phyloP scores from a whole-genome alignment of 1,284 basidiomycete species.

The Boletus smithii region DNA sequence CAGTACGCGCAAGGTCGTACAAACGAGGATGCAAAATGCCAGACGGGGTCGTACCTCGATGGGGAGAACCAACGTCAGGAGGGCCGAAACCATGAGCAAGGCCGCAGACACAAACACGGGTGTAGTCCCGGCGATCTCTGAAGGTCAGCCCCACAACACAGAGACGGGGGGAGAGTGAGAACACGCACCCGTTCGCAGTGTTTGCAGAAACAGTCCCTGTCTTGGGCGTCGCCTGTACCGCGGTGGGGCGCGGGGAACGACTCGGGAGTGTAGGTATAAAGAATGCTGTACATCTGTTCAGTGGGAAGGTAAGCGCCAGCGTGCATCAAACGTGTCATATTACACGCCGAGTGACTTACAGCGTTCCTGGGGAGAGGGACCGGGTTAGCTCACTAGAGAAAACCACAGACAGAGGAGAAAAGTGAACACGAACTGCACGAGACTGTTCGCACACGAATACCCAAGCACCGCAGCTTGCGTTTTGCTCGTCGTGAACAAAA shows the following conservation, averaged over 20 bases:
- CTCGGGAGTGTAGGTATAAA: conserved; percentile 63
- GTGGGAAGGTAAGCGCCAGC: background rate
- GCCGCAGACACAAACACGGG: conserved; percentile 58
- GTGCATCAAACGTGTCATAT: no score
- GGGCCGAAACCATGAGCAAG: conserved; percentile 48
- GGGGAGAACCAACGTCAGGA: conserved; percentile 50
- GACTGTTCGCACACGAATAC: conserved; percentile 50
- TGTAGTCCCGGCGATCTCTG: conserved; percentile 24
- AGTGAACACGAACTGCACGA: conserved; percentile 39
- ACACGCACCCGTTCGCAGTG: conserved; percentile 37
- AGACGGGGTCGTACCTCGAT: conserved; percentile 46
- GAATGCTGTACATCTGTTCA: conserved; percentile 54
- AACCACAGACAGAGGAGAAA: no score
- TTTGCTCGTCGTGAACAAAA: conserved; percentile 57
- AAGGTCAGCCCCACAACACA: background rate
- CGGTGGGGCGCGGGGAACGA: conserved; percentile 63
- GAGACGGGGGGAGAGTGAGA: no score
- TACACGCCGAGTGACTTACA: conserved; percentile 18
- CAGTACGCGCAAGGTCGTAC: background rate
- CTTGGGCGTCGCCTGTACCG: conserved; percentile 53
- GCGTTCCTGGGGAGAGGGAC: conserved; percentile 34
- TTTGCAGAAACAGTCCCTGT: conserved; percentile 35
- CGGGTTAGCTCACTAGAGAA: conserved; percentile 21
- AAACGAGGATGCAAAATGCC: background rate
- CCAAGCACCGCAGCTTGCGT: conserved; percentile 47